Conservation (phyloP, 345 rosid species). For the Eucalyptus pauciflora region DNA sequence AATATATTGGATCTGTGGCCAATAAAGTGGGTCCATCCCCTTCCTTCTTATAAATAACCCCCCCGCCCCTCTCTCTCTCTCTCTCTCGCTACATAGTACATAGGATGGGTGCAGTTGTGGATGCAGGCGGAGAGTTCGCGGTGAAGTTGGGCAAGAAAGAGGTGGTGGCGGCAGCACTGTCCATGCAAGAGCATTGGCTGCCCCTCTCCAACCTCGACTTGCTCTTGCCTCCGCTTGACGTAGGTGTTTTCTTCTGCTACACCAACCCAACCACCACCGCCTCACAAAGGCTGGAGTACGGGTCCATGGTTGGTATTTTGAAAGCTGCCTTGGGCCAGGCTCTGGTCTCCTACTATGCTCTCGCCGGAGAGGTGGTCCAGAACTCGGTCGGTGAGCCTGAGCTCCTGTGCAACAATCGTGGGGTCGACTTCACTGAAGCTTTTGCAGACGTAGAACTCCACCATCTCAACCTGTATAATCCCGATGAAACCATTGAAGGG, state of each 20-base stretch:
- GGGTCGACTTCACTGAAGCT: constrained; percentile 61
- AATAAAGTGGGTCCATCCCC: neutral
- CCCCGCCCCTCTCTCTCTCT: neutral
- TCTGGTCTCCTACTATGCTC: constrained; percentile 56
- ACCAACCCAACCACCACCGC: neutral
- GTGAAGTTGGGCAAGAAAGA: constrained; percentile 32
- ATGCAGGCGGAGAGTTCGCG: neutral
- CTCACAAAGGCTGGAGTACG: neutral
- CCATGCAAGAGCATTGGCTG: constrained; percentile 68
- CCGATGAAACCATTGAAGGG: constrained; percentile 53
- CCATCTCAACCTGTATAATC: constrained; percentile 54
- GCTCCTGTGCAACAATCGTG: constrained; percentile 70
- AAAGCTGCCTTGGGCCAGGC: constrained; percentile 52
- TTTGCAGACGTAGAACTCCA: constrained; percentile 36
- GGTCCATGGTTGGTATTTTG: constrained; percentile 17
- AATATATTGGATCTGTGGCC: too few relatives aligned
- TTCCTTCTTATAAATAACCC: neutral
- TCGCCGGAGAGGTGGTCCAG: constrained; percentile 50
- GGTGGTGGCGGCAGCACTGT: constrained; percentile 52
- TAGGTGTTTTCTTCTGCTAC: constrained; percentile 65
- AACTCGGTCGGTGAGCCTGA: constrained; percentile 69
- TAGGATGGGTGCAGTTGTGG: neutral
- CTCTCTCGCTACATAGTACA: neutral
- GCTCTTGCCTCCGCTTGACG: constrained; percentile 57
- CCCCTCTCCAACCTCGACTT: constrained; percentile 84